phyloP scores from a whole-genome alignment of 2,329 filamentous ascomycete species.

The Massarina eburnea region DNA sequence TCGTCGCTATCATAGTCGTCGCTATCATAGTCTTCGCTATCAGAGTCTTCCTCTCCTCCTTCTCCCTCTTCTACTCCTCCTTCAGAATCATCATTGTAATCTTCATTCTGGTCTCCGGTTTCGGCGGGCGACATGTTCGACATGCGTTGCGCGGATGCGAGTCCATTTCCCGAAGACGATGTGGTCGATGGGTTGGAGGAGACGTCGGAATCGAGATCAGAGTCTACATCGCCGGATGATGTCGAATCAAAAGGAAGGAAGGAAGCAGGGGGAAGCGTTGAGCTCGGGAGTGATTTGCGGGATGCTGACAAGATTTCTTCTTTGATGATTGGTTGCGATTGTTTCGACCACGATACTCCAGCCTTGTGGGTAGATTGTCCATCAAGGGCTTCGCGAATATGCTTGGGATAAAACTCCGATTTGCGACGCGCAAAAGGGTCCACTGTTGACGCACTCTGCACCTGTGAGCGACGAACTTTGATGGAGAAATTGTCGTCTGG shows the following conservation, averaged over 20 bases:
- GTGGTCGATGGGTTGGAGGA: constrained; percentile 32
- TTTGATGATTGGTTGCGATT: constrained; percentile 51
- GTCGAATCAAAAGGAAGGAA: constrained; percentile 45
- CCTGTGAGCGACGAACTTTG: constrained; percentile 48
- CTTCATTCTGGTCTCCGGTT: neutral
- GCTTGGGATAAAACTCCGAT: constrained; percentile 24
- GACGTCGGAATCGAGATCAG: constrained; percentile 41
- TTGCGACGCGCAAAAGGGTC: constrained; percentile 7
- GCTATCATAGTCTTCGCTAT: constrained; percentile 42
- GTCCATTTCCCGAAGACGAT: constrained; percentile 18
- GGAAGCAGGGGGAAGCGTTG: constrained; percentile 48
- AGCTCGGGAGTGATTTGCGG: constrained; percentile 60
- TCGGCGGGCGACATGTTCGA: constrained; percentile 26
- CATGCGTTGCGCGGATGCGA: constrained; percentile 29
- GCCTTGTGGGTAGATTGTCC: constrained; percentile 10
- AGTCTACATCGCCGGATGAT: constrained; percentile 38
- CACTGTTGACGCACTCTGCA: constrained; percentile 7
- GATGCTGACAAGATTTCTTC: constrained; percentile 68
- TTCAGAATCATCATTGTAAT: constrained; percentile 30
- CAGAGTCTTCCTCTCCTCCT: constrained; percentile 8
- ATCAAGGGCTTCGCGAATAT: constrained; percentile 40
- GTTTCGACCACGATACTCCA: constrained; percentile 7
- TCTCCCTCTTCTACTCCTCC: constrained; percentile 1
- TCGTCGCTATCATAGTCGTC: constrained; percentile 34
- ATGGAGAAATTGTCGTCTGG: constrained; percentile 59